phyloP scores from a whole-genome alignment of 768 basidiomycete genomes.

The Mycena galericulata region DNA sequence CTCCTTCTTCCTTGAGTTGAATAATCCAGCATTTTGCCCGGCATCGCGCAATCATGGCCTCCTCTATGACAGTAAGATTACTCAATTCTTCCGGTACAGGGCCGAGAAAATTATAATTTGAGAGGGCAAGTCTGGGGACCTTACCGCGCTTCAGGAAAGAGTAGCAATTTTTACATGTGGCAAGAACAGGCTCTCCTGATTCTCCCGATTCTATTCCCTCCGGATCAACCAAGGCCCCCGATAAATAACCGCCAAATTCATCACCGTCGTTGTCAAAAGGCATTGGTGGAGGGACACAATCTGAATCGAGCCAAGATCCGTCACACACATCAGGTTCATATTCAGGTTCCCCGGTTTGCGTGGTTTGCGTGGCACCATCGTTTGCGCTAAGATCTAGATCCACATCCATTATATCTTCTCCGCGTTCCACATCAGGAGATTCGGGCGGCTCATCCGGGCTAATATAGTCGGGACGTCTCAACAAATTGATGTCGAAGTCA shows the following conservation, averaged over 20 bases:
- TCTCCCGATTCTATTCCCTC: conserved; percentile 3
- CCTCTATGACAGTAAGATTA: conserved; percentile 23
- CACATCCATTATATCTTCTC: neutral
- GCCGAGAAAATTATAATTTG: conserved; percentile 16
- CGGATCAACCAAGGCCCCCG: neutral
- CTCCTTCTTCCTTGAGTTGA: neutral
- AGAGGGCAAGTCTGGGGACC: neutral
- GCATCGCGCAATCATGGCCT: conserved; percentile 25
- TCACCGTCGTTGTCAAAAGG: neutral
- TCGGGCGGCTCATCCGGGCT: too few relatives aligned
- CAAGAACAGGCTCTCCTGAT: neutral
- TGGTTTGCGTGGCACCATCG: too few relatives aligned
- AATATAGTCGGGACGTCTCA: neutral
- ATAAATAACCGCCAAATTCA: too few relatives aligned
- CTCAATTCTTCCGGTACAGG: conserved; percentile 12
- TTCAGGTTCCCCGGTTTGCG: too few relatives aligned
- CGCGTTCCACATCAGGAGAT: neutral
- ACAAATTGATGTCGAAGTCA: neutral
- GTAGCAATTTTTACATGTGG: neutral
- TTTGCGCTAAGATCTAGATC: too few relatives aligned
- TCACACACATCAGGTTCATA: too few relatives aligned
- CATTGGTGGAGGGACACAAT: neutral
- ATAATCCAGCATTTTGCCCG: conserved; percentile 18
- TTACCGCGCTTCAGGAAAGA: neutral
- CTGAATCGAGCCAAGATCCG: neutral